Conservation (phyloP, 2,329 filamentous ascomycete genomes). For the Chrysoporthe austroafricana region DNA sequence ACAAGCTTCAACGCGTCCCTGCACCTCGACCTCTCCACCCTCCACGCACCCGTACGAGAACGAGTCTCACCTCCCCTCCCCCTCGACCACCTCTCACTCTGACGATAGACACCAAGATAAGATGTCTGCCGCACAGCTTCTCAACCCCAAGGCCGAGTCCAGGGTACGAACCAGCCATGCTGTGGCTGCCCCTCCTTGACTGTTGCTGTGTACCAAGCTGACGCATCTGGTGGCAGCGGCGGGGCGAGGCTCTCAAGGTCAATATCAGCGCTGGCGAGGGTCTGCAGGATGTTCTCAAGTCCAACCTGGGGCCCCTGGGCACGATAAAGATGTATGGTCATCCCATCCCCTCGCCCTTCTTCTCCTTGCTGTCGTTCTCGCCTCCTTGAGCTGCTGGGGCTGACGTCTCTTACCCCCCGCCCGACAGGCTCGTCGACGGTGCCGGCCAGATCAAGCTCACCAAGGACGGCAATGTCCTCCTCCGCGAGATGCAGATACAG, state of each 20-base stretch:
- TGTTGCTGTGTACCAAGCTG: slow-evolving; percentile 45
- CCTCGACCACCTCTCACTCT: slow-evolving; percentile 3
- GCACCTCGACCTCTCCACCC: neutral
- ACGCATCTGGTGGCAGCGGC: slow-evolving; percentile 63
- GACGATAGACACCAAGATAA: slow-evolving; percentile 28
- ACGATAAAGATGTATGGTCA: slow-evolving; percentile 86
- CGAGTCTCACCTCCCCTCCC: too few species aligned
- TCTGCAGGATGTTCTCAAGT: slow-evolving; percentile 90
- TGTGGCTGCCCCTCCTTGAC: slow-evolving; percentile 34
- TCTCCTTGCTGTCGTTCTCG: neutral
- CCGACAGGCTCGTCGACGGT: slow-evolving; percentile 67
- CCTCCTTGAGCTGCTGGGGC: neutral
- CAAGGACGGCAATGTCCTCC: slow-evolving; percentile 92
- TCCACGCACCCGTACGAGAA: neutral
- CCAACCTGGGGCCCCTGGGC: slow-evolving; percentile 89
- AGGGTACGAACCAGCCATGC: slow-evolving; percentile 65
- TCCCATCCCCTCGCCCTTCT: neutral
- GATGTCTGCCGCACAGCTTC: slow-evolving; percentile 97
- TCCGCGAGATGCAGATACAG: slow-evolving; percentile 89
- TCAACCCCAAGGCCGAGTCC: slow-evolving; percentile 98
- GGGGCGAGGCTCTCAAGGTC: slow-evolving; percentile 93
- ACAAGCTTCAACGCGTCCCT: slow-evolving; percentile 6
- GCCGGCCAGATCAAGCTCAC: slow-evolving; percentile 94
- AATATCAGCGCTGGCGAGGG: slow-evolving; percentile 98
- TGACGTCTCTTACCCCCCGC: slow-evolving; percentile 24